These are phyloP conservation scores for Boletus tomentosulus DNA, from an alignment of 768 basidiomycete genomes.

Conservation along the genomic window DNA sequence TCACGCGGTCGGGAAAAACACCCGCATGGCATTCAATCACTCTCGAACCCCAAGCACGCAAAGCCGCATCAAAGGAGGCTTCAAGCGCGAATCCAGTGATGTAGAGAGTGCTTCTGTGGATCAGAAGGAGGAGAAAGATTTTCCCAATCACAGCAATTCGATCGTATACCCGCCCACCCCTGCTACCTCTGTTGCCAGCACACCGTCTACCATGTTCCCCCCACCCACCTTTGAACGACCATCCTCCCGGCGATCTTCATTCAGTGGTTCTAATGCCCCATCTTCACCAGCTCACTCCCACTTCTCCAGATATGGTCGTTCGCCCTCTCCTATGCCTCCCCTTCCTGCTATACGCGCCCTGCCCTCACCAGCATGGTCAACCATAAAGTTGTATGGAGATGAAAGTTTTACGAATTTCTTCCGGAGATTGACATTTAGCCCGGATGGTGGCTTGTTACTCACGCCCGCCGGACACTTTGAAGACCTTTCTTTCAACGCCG, in stretches of 20 bases:
- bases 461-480: conserved; percentile 98
- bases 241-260: conserved; percentile 58
- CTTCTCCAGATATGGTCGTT: conserved; percentile 67
- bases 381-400: conserved; percentile 87
- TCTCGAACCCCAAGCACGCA: conserved; percentile 65
- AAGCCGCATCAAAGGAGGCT: conserved; percentile 51
- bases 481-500: conserved; percentile 63
- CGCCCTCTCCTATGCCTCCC: conserved; percentile 87
- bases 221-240: conserved; percentile 53
- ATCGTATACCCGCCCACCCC: conserved; percentile 50
- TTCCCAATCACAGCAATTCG: conserved; percentile 27
- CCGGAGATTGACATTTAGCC: conserved; percentile 87
- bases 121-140: conserved; percentile 40
- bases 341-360: conserved; percentile 85
- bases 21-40: conserved; percentile 64
- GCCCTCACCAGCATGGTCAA: conserved; percentile 58
- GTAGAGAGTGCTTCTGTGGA: conserved; percentile 64
- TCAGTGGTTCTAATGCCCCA: conserved; percentile 80
- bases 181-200: conserved; percentile 63
- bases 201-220: conserved; percentile 50
- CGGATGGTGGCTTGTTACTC: conserved; percentile 88
- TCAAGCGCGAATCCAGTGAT: conserved; percentile 76
- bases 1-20: conserved; percentile 87
- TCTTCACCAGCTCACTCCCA: conserved; percentile 59
- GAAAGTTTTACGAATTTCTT: conserved; percentile 96